A percentile compares a stretch with the other conserved stretches of the same genome.
These are phyloP conservation scores for Waltiozyma sp. DNA, from an alignment of 1,139 yeast species.

Conservation along the genomic window DNA sequence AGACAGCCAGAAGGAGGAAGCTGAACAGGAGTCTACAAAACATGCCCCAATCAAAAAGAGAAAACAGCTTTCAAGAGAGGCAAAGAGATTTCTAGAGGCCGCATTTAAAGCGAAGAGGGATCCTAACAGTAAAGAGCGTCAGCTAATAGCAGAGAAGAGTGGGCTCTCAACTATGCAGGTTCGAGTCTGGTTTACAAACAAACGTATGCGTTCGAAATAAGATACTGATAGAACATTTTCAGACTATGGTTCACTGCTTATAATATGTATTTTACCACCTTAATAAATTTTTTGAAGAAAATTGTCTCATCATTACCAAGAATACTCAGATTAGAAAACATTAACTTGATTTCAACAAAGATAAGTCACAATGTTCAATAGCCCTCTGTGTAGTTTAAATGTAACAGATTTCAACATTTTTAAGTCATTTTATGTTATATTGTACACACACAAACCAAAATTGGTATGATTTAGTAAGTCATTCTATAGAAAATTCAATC, in stretches of 20 bases:
- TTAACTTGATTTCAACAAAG: too few relatives aligned
- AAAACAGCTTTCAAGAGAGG: slow-evolving; percentile 7
- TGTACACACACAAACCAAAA: too few relatives aligned
- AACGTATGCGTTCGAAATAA: slow-evolving; percentile 21
- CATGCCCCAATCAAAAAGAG: slow-evolving; percentile 3
- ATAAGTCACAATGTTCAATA: too few relatives aligned
- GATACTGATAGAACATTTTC: too few relatives aligned
- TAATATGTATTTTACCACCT: too few relatives aligned
- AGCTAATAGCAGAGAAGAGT: slow-evolving; percentile 22
- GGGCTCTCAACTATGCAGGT: slow-evolving; percentile 23
- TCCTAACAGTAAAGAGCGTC: slow-evolving; percentile 24
- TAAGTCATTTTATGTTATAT: too few relatives aligned
- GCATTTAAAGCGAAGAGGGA: slow-evolving; percentile 10
- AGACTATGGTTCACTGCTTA: background rate
- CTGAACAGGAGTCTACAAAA: background rate
- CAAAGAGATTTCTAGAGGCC: slow-evolving; percentile 9
- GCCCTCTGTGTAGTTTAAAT: too few relatives aligned
- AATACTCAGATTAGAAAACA: too few relatives aligned
- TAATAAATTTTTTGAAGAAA: too few relatives aligned
- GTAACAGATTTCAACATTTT: too few relatives aligned
- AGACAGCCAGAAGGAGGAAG: background rate
- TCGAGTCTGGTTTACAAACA: slow-evolving; percentile 27
- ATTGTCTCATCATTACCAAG: too few relatives aligned
- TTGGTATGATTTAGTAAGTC: too few relatives aligned
- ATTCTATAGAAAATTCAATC: background rate